These are phyloP conservation scores for Lactarius evosmus DNA, from an alignment of 768 basidiomycete species.

Conservation along the genomic window DNA sequence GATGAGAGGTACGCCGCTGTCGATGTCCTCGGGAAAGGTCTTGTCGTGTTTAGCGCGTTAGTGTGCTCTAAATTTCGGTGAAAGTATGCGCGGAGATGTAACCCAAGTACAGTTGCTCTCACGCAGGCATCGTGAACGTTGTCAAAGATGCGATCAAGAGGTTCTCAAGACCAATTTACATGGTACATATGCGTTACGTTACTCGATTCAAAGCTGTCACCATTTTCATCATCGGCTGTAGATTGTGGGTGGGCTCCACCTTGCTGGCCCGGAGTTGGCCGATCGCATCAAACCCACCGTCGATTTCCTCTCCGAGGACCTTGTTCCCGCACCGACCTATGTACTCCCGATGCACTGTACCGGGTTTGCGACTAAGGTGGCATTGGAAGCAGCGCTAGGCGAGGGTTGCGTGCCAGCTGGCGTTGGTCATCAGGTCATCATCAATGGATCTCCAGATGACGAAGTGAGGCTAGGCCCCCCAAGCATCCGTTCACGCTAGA, in stretches of 20 bases:
- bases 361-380: slow-evolving; percentile 73
- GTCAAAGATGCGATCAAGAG: slow-evolving; percentile 61
- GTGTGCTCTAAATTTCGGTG: slow-evolving; percentile 32
- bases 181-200: slow-evolving; percentile 44
- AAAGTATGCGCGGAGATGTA: neutral
- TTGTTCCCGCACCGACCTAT: slow-evolving; percentile 63
- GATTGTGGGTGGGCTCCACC: slow-evolving; percentile 81
- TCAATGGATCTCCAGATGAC: slow-evolving; percentile 46
- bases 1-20: slow-evolving; percentile 78
- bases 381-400: slow-evolving; percentile 64
- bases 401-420: slow-evolving; percentile 77
- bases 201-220: neutral
- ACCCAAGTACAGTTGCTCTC: slow-evolving; percentile 48
- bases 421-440: slow-evolving; percentile 61
- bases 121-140: slow-evolving; percentile 86
- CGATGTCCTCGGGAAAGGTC: slow-evolving; percentile 77
- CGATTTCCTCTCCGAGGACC: slow-evolving; percentile 57
- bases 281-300: slow-evolving; percentile 67
- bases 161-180: slow-evolving; percentile 69
- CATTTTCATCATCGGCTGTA: slow-evolving; percentile 31
- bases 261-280: slow-evolving; percentile 66
- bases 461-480: slow-evolving; percentile 34
- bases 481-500: slow-evolving; percentile 11
- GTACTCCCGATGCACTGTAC: slow-evolving; percentile 85
- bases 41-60: slow-evolving; percentile 81